These are phyloP conservation scores for Passalora sequoiae DNA, from an alignment of 2,329 filamentous ascomycete genomes.

Conservation along the genomic window DNA sequence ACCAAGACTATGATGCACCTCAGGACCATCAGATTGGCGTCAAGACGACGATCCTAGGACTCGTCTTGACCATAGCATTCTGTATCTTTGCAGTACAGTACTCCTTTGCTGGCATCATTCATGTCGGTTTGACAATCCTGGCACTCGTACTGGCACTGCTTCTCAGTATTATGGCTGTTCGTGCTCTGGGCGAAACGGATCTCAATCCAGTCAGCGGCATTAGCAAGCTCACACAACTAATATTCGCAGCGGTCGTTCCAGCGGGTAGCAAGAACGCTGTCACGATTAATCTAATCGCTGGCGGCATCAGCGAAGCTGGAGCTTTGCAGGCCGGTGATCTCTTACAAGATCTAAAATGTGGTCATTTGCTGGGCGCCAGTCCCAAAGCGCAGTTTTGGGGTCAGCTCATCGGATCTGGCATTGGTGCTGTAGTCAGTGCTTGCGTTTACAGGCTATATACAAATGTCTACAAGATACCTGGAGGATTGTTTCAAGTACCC, in stretches of 20 bases:
- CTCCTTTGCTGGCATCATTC: slow-evolving; percentile 77
- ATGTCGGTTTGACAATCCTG: slow-evolving; percentile 74
- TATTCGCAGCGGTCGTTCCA: slow-evolving; percentile 88
- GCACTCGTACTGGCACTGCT: slow-evolving; percentile 72
- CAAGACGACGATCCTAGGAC: slow-evolving; percentile 65
- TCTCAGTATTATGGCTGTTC: slow-evolving; percentile 60
- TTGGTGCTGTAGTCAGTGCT: slow-evolving; percentile 80
- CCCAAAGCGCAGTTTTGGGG: slow-evolving; percentile 96
- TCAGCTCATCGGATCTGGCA: slow-evolving; percentile 82
- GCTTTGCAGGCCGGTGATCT: slow-evolving; percentile 93
- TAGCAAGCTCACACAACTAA: slow-evolving; percentile 89
- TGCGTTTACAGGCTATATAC: slow-evolving; percentile 87
- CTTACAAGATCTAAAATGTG: slow-evolving; percentile 95
- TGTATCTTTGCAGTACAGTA: slow-evolving; percentile 77
- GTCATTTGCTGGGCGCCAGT: slow-evolving; percentile 83
- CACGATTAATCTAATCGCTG: slow-evolving; percentile 91
- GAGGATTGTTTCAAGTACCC: slow-evolving; percentile 85
- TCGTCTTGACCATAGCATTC: slow-evolving; percentile 69
- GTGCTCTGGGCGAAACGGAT: slow-evolving; percentile 73
- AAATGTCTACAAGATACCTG: slow-evolving; percentile 80
- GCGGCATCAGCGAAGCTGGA: slow-evolving; percentile 77
- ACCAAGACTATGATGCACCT: slow-evolving; percentile 68
- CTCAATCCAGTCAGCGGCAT: slow-evolving; percentile 95
- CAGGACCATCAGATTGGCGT: slow-evolving; percentile 73
- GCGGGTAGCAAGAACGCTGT: slow-evolving; percentile 74